Percentiles rank a stretch among this genome's conserved stretches.
phyloP scores from a whole-genome alignment of 352 stramenopile species.

The Pythium pyrilobum region DNA sequence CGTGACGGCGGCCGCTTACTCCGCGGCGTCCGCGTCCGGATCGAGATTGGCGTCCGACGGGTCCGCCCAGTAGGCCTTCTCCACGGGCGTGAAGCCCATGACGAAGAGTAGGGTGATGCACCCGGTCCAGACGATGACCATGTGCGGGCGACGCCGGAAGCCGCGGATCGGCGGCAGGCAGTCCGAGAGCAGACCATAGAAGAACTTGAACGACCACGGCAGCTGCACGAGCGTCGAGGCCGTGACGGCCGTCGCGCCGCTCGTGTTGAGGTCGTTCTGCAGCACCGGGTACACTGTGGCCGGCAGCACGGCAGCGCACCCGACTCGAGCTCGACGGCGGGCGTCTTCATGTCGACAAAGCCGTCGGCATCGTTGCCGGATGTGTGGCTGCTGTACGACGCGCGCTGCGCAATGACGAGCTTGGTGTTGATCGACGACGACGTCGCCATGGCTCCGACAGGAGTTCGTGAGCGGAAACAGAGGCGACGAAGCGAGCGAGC shows the following conservation, averaged over 20 bases:
- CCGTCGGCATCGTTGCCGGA: constrained; percentile 5
- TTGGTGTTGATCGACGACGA: neutral
- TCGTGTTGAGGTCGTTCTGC: constrained; percentile 19
- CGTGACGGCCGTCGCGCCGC: constrained; percentile 1
- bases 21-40: neutral
- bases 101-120: constrained; percentile 12
- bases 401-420: constrained; percentile 4
- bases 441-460: neutral
- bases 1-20: neutral
- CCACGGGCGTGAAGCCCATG: constrained; percentile 18
- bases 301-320: constrained; percentile 21
- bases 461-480: too few relatives aligned
- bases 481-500: too few relatives aligned
- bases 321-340: constrained; percentile 6
- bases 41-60: neutral
- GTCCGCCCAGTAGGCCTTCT: constrained; percentile 16
- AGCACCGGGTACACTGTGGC: constrained; percentile 28
- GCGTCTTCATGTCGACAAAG: constrained; percentile 19
- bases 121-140: constrained; percentile 55
- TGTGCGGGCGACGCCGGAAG: constrained; percentile 77
- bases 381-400: constrained; percentile 11
- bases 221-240: constrained; percentile 8
- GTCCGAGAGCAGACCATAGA: constrained; percentile 23
- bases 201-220: constrained; percentile 11
- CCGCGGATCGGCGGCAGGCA: constrained; percentile 50